Base-by-base conservation (phyloP, 306 rosid genomes). In the Cucurbita moschata region DNA sequence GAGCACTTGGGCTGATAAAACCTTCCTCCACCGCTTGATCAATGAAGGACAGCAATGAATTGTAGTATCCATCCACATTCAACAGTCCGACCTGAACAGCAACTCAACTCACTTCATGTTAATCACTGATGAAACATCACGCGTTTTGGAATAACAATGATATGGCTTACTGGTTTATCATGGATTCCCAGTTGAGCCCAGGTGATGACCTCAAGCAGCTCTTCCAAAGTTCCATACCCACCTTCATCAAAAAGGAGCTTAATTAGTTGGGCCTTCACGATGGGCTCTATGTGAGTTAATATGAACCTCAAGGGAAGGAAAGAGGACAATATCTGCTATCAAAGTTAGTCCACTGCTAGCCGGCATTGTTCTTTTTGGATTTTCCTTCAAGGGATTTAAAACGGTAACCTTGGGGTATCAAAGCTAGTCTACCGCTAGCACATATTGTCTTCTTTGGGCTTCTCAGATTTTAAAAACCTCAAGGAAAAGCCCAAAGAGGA, bases 121-220 rank as follows among this genome's bases (percentile, higher is more conserved):
- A 37, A 61, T 61, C 5, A 37, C 1, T 8, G 4, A 8, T 30
- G 2, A 30, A 30, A 30, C 35, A 30, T 30, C 35, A 30, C 35
- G 2, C 3, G 35, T 30, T 30, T 30, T 30, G 35, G 21, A 37
- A 14, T 14, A 35, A 10, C 10, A 46, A 2, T 52, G 55, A 7
- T 50, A 16, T 40, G 40, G 4, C 49, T 82, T 83, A 94, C 98
- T 43, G 98, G 98, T 77, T 94, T 94, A 75, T 94, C 98, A 77
- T 94, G 98, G 69, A 94, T 94, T 57, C 98, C 98, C 39, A 94
- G 95, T 75, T 94, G 98, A 46, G 98, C 98, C 98, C 98, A 94
- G 11, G 98, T 89, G 79, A 90, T 94, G 6, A 90, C 97, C 74
- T 94, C 98, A 58, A 94, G 98, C 78, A 94, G 96, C 85, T 94